Base-by-base conservation (phyloP, 1,284 basidiomycete species). In the Cryptococcus sp. region DNA sequence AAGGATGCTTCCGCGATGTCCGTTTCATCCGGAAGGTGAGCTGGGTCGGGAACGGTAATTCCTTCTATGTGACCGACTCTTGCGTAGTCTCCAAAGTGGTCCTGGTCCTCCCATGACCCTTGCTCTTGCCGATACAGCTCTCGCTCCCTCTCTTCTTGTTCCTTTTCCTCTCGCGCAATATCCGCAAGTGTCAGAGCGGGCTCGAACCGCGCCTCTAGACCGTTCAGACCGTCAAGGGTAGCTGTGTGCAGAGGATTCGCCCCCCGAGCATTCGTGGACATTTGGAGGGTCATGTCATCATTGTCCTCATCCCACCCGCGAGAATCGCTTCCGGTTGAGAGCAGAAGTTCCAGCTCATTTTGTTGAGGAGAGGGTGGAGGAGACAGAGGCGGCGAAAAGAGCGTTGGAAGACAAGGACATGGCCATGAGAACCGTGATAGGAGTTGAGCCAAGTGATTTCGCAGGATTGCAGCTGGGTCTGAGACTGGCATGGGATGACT, bases 101-200 rank as follows among this genome's bases (percentile, higher is more conserved):
- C 31, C 31, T 35, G 31, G 8, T 35, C 31, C 31, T 35, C 31
- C 31, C 31, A 35, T 13, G 8, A 10, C 8, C 31, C 31, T 35
- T 35, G 5, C 5, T 2, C 2, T 13, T 35, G 31, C 8, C 8
- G 31, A 10, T 35, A 2, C 8, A 35, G 13, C 31, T 35, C 22
- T 16, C 50, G 45, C 11, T 64, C 62, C 31, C 52, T 20, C 49
- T 60, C 52, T 8, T 55, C 62, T 31, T 60, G 56, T 47, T 64
- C 62, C 19, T 20, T 53, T 44, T 64, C 62, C 31, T 64, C 62
- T 39, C 50, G 48, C 46, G 40, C 25, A 1, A 64, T 52, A 22
- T 64, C 58, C 10, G 54, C 62, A 31, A 60, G 19, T 3, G 58
- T 60, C 40, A 60, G 42, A 20, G 47, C 40, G 17, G 58, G 58